Evolutionary conservation across 805 yeast genomes (phyloP).

Genomic region (Kuraishia cidri): DNA sequence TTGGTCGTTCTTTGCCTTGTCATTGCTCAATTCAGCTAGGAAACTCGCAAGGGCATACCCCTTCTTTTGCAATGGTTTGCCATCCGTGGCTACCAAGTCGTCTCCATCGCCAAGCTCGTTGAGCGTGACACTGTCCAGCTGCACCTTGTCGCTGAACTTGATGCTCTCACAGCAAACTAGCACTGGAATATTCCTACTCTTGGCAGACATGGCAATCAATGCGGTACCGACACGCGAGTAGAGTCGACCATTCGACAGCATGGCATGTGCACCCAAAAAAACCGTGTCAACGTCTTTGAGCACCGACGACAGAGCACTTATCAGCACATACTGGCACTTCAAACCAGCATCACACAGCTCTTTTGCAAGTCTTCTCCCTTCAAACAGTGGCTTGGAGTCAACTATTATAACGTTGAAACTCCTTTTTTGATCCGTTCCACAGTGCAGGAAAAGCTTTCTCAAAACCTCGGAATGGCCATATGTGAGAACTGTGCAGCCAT

Average conservation of each 20-base stretch:
- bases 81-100: constrained; percentile 45
- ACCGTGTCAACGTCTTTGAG: constrained; percentile 85
- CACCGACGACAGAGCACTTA: constrained; percentile 72
- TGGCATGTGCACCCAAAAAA: constrained; percentile 93
- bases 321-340: constrained; percentile 67
- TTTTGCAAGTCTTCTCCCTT: constrained; percentile 74
- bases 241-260: constrained; percentile 89
- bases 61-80: constrained; percentile 46
- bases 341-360: constrained; percentile 56
- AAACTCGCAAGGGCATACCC: constrained; percentile 63
- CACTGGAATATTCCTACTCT: constrained; percentile 84
- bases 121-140: constrained; percentile 88
- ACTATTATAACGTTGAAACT: constrained; percentile 75
- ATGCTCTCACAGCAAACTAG: constrained; percentile 92
- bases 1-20: not conserved
- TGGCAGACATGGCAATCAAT: constrained; percentile 84
- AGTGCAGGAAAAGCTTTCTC: constrained; percentile 60
- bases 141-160: constrained; percentile 92
- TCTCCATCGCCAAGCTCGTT: constrained; percentile 85
- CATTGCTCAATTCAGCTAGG: constrained; percentile 12
- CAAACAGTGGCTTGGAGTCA: constrained; percentile 91
- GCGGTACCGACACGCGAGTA: constrained; percentile 95
- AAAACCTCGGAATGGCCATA: constrained; percentile 87
- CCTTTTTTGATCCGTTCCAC: constrained; percentile 52
- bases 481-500: constrained; percentile 75